Conservation (phyloP, 257 asterid species). For the Penstemon eatonii region DNA sequence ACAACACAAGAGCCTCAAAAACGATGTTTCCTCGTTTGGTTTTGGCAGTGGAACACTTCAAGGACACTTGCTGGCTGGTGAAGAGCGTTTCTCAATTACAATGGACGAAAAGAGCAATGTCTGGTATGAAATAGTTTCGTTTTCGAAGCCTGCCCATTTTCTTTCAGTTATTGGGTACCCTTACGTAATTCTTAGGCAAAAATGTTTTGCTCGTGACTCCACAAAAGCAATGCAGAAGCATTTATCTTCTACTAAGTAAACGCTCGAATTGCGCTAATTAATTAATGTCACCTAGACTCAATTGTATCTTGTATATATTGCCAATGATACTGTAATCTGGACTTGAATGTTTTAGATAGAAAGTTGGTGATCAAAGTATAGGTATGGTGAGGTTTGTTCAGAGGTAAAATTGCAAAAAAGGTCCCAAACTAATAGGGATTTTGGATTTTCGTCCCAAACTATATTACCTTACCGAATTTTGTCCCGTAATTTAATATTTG, state of each 20-base stretch:
- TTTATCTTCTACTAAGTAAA: conserved; percentile 30
- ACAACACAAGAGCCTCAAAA: conserved; percentile 32
- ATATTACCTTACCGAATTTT: too few species aligned
- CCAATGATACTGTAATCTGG: too few species aligned
- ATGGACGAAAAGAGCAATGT: conserved; percentile 84
- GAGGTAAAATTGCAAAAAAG: too few species aligned
- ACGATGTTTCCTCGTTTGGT: conserved; percentile 56
- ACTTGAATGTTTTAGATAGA: too few species aligned
- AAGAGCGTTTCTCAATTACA: conserved; percentile 88
- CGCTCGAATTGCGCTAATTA: too few species aligned
- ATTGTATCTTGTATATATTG: too few species aligned
- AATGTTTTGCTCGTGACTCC: conserved; percentile 78
- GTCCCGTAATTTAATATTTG: too few species aligned
- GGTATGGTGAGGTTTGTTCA: too few species aligned
- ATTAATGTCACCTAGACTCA: too few species aligned
- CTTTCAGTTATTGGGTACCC: conserved; percentile 78
- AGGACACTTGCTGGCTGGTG: conserved; percentile 97
- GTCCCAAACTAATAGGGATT: too few species aligned
- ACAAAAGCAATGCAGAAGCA: conserved; percentile 62
- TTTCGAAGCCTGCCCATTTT: conserved; percentile 80
- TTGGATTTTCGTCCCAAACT: too few species aligned
- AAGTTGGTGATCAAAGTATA: too few species aligned
- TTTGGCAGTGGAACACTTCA: conserved; percentile 93
- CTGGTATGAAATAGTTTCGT: conserved; percentile 90
- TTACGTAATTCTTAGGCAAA: conserved; percentile 73